Evolutionary conservation across 352 stramenopile species (phyloP).

Genomic region (Phytophthora pseudosyringae): DNA sequence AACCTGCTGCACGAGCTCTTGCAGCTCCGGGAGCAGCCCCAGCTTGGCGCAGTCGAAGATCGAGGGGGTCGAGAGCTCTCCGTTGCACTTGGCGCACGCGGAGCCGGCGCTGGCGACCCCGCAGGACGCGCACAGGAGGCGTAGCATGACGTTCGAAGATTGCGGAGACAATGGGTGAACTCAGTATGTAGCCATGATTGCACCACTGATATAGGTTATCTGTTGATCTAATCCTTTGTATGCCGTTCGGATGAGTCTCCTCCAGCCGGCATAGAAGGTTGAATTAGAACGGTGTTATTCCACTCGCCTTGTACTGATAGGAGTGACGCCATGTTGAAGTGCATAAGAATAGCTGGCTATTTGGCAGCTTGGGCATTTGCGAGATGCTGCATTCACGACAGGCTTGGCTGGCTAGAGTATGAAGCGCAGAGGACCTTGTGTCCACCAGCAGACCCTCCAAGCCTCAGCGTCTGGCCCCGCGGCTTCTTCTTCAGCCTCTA

Average conservation of each 20-base stretch:
- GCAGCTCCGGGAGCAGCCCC: constrained; percentile 63
- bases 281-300: too few relatives aligned
- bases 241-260: too few relatives aligned
- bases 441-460: constrained; percentile 29
- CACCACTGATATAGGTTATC: constrained; percentile 1
- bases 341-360: constrained; percentile 32
- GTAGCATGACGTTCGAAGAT: constrained; percentile 20
- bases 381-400: constrained; percentile 26
- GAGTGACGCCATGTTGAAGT: constrained; percentile 12
- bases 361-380: constrained; percentile 1
- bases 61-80: constrained; percentile 40
- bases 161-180: constrained; percentile 2
- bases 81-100: constrained; percentile 52
- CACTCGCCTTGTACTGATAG: constrained; percentile 1
- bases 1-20: constrained; percentile 62
- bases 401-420: constrained; percentile 27
- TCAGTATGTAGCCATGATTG: constrained; percentile 13
- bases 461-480: constrained; percentile 4
- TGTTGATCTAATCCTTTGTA: too few relatives aligned
- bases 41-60: constrained; percentile 73
- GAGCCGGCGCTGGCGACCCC: constrained; percentile 13
- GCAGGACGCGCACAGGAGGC: constrained; percentile 47
- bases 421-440: constrained; percentile 30
- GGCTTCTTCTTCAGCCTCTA: neutral
- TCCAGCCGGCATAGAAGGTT: too few relatives aligned